Percentiles rank a stretch among this genome's conserved stretches.
Evolutionary conservation across 2,329 filamentous ascomycete species (phyloP).

Genomic region (Harringtonia aguacate): DNA sequence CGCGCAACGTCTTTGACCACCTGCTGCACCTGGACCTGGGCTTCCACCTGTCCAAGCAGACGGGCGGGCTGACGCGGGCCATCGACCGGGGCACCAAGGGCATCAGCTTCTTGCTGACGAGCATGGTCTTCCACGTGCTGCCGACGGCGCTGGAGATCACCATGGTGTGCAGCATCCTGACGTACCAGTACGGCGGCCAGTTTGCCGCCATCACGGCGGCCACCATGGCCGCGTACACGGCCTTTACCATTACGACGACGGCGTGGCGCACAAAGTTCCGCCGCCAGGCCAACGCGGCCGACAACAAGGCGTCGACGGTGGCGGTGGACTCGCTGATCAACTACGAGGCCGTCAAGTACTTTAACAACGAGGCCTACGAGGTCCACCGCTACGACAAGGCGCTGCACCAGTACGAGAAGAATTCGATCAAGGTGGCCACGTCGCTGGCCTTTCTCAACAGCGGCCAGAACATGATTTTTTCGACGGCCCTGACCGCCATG

Average conservation of each 20-base stretch:
- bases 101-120: slow-evolving; percentile 92
- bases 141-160: slow-evolving; percentile 89
- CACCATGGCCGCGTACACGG: slow-evolving; percentile 90
- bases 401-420: slow-evolving; percentile 76
- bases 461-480: slow-evolving; percentile 96
- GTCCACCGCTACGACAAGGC: slow-evolving; percentile 83
- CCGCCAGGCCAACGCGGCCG: slow-evolving; percentile 87
- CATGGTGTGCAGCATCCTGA: slow-evolving; percentile 92
- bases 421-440: slow-evolving; percentile 93
- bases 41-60: slow-evolving; percentile 92
- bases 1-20: slow-evolving; percentile 86
- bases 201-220: slow-evolving; percentile 84
- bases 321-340: slow-evolving; percentile 97
- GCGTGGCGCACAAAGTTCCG: slow-evolving; percentile 96
- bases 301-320: slow-evolving; percentile 90
- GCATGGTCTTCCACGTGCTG: slow-evolving; percentile 96
- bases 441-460: slow-evolving; percentile 88
- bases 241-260: slow-evolving; percentile 95
- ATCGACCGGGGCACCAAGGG: slow-evolving; percentile 97
- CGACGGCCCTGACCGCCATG: slow-evolving; percentile 85
- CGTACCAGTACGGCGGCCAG: slow-evolving; percentile 85
- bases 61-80: slow-evolving; percentile 83
- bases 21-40: slow-evolving; percentile 78
- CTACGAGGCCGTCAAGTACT: slow-evolving; percentile 98
- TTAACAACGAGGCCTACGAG: slow-evolving; percentile 97